Base-by-base conservation (phyloP, 352 stramenopile genomes). In the Salisapilia sapeloensis region DNA sequence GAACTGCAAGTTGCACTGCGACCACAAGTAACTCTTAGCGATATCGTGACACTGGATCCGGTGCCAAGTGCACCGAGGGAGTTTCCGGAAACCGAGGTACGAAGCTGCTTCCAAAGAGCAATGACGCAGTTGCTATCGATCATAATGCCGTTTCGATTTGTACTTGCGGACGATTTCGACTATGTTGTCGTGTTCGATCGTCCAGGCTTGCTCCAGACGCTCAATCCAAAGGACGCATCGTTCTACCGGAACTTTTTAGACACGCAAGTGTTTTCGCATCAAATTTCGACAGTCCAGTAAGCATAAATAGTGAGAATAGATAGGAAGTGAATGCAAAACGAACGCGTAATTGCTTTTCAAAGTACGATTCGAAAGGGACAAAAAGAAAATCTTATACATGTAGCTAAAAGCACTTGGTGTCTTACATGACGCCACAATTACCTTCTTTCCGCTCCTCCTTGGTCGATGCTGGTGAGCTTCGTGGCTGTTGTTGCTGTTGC, bases 161-260 rank as follows among this genome's bases (percentile, higher is more conserved):
- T 85, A 39, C 49, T 90, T 16, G 84, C 74, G 29, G 74, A 90
- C 40, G 74, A 90, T 42, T 84, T 85, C 34, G 74, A 90, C 50
- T 82, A 69, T 30, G 69, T 84, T 17, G 74, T 90, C 24, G 74
- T 90, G 28, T 90, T 90, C 42, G 74, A 90, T 35, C 69, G 62
- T 18, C 48, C 77, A 8, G 62, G 57, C 4, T 90, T 83, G 44
- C 35, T 84, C 25, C 57, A 48, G 22, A 47, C 43, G n/a, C 38
- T 82, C 24, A 62, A 60, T 3, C 16, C 52, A 4, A 41, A 50
- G n/a, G 67, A 84, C 22, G 51, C 65, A 32, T 47, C 42, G 6
- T 90, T 90, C 35, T 90, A 71, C 41, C 64, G 62, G 35, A 60
- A 40, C 33, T 90, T 90, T 41, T 44, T 90, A 4, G 72, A 90